Evolutionary conservation across 768 basidiomycete genomes (phyloP).

Genomic region (Hemileccinum impolitum): DNA sequence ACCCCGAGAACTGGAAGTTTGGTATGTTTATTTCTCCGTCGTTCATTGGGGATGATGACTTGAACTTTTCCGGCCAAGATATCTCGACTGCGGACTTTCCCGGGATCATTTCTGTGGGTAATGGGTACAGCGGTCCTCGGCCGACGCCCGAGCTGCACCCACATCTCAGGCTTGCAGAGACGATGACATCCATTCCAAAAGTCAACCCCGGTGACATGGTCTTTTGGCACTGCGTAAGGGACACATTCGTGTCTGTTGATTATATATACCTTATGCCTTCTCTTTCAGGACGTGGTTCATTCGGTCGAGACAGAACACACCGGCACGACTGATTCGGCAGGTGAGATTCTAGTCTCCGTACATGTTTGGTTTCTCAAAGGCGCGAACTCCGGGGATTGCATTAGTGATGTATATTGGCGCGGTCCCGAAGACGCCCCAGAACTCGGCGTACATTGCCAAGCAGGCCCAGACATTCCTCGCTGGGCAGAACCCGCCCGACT

Average conservation of each 20-base stretch:
- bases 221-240: constrained; percentile 66
- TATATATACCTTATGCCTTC: background rate
- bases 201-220: constrained; percentile 77
- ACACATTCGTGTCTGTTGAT: background rate
- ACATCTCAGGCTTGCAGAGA: constrained; percentile 57
- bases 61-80: constrained; percentile 31
- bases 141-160: constrained; percentile 61
- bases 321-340: constrained; percentile 54
- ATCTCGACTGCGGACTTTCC: constrained; percentile 48
- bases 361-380: no score
- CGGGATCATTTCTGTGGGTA: constrained; percentile 36
- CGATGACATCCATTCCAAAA: constrained; percentile 68
- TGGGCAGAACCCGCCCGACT: constrained; percentile 69
- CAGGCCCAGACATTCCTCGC: constrained; percentile 62
- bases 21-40: constrained; percentile 28
- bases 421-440: constrained; percentile 60
- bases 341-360: constrained; percentile 27
- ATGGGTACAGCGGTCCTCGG: constrained; percentile 37
- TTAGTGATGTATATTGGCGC: constrained; percentile 79
- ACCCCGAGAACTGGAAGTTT: constrained; percentile 53
- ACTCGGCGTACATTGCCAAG: constrained; percentile 55
- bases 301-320: constrained; percentile 49
- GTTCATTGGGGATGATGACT: constrained; percentile 20
- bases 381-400: background rate
- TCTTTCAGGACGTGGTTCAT: constrained; percentile 42